Conservation (phyloP, 371 early-diverging fungal species). For the Phascolomyces articulosus region DNA sequence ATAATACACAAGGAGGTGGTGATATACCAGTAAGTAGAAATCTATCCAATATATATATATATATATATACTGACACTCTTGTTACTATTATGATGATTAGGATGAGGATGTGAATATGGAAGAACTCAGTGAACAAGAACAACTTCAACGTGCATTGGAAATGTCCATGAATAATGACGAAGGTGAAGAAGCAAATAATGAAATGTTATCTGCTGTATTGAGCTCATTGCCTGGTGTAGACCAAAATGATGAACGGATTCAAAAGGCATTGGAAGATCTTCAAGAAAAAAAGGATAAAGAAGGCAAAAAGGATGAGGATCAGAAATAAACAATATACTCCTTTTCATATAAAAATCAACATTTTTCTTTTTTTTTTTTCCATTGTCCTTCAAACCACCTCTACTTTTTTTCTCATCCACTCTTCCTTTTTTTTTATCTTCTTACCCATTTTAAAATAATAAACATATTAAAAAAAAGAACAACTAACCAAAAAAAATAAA, state of each 20-base stretch:
- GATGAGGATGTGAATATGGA: slow-evolving; percentile 72
- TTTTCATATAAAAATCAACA: no score
- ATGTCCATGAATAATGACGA: slow-evolving; percentile 83
- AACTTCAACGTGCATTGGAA: slow-evolving; percentile 84
- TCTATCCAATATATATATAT: no score
- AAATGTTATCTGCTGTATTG: slow-evolving; percentile 71
- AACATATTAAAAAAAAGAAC: no score
- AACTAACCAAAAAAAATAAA: no score
- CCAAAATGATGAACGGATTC: slow-evolving; percentile 86
- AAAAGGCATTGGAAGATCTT: slow-evolving; percentile 66
- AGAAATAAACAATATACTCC: slow-evolving; percentile 27
- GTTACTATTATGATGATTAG: no score
- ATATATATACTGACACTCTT: no score
- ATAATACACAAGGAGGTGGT: slow-evolving; percentile 16
- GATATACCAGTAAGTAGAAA: slow-evolving; percentile 8
- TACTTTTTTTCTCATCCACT: no score
- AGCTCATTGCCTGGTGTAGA: slow-evolving; percentile 88
- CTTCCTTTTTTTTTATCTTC: no score
- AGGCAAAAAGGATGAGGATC: slow-evolving; percentile 47
- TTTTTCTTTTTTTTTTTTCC: no score
- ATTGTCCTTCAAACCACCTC: no score
- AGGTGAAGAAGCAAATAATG: slow-evolving; percentile 37
- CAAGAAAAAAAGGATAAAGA: slow-evolving; percentile 51
- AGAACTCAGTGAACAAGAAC: slow-evolving; percentile 85
- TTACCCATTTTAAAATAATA: no score